A percentile compares a stretch with the other conserved stretches of the same genome.
phyloP scores from a whole-genome alignment of 2,329 filamentous ascomycete genomes.

The Neonectria neomacrospora region DNA sequence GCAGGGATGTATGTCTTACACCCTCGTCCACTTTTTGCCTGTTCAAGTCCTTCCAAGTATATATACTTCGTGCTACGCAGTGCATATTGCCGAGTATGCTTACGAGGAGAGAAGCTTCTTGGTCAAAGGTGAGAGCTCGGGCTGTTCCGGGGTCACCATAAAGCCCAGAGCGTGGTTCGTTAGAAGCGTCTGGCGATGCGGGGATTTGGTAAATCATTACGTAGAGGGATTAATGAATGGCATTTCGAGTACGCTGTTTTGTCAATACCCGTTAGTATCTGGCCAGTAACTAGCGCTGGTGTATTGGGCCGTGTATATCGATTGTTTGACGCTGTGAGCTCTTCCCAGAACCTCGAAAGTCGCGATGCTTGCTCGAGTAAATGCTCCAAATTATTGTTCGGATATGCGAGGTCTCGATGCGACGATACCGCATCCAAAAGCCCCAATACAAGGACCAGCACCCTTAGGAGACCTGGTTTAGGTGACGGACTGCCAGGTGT shows the following conservation, averaged over 20 bases:
- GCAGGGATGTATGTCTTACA: conserved; percentile 19
- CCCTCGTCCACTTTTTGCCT: conserved; percentile 11
- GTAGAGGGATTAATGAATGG: conserved; percentile 6
- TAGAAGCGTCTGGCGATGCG: conserved; percentile 12
- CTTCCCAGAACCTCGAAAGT: neutral
- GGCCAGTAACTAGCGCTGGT: neutral
- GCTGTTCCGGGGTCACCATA: conserved; percentile 7
- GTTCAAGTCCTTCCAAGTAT: conserved; percentile 10
- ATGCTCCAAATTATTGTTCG: conserved; percentile 10
- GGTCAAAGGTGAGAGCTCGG: conserved; percentile 6
- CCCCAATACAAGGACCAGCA: conserved; percentile 26
- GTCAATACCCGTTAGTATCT: neutral
- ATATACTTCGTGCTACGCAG: neutral
- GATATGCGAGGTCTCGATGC: conserved; percentile 14
- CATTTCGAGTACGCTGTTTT: neutral
- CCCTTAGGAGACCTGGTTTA: conserved; percentile 16
- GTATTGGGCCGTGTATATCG: neutral
- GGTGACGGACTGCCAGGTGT: conserved; percentile 15
- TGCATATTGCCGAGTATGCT: neutral
- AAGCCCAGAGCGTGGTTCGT: conserved; percentile 19
- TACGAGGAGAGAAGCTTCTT: conserved; percentile 6
- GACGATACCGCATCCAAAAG: conserved; percentile 23
- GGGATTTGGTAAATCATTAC: conserved; percentile 3
- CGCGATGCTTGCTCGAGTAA: conserved; percentile 8
- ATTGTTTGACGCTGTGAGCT: neutral